phyloP scores from a whole-genome alignment of 2,329 filamentous ascomycete species.

The Paraphoma chrysanthemicola region DNA sequence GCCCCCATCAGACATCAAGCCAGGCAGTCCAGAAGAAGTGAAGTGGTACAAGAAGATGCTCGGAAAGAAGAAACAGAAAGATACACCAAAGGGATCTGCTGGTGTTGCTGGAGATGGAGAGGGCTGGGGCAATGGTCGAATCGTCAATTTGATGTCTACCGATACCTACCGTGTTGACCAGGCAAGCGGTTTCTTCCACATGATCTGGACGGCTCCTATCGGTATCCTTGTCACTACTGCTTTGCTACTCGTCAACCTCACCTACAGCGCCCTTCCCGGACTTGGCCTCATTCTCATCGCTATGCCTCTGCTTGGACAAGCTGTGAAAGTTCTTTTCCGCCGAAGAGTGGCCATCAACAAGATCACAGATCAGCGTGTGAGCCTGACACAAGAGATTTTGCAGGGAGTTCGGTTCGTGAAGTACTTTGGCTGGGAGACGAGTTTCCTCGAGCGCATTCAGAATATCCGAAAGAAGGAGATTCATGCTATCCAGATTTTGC shows the following conservation, averaged over 20 bases:
- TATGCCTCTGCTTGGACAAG: conserved; percentile 77
- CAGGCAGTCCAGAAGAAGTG: conserved; percentile 58
- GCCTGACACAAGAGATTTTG: conserved; percentile 89
- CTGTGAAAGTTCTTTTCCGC: conserved; percentile 77
- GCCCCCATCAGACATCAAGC: conserved; percentile 53
- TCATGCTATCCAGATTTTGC: conserved; percentile 78
- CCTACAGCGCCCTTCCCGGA: conserved; percentile 87
- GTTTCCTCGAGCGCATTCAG: conserved; percentile 79
- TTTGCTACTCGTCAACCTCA: conserved; percentile 83
- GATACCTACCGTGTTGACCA: conserved; percentile 94
- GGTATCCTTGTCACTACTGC: conserved; percentile 79
- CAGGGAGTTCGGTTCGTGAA: conserved; percentile 94
- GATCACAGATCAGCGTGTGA: conserved; percentile 90
- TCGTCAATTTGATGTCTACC: conserved; percentile 93
- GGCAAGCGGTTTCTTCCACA: conserved; percentile 86
- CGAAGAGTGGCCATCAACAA: conserved; percentile 86
- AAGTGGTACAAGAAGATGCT: conserved; percentile 58
- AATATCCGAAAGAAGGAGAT: conserved; percentile 80
- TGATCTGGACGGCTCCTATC: conserved; percentile 87
- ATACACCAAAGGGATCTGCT: conserved; percentile 51
- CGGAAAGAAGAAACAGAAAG: conserved; percentile 42
- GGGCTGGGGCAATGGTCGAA: conserved; percentile 91
- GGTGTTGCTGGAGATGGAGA: conserved; percentile 71
- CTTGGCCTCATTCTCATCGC: conserved; percentile 82
- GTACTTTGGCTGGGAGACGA: conserved; percentile 93